Evolutionary conservation across 2,329 filamentous ascomycete species (phyloP).

Genomic region (Alternaria burnsii): DNA sequence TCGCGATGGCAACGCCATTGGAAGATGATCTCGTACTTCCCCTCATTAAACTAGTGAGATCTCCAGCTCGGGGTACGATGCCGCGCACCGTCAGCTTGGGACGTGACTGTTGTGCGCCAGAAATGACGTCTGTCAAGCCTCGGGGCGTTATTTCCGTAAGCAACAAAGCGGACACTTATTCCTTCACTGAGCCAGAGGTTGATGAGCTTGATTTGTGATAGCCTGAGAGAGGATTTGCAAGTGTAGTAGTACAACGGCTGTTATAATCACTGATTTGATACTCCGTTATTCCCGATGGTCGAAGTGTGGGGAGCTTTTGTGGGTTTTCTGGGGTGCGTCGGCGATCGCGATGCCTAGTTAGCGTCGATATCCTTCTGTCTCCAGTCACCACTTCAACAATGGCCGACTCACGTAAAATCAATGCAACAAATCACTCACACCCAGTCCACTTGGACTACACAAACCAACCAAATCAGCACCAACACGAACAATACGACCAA

Average conservation of each 20-base stretch:
- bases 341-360: slow-evolving; percentile 6
- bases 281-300: background rate
- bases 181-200: background rate
- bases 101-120: slow-evolving; percentile 12
- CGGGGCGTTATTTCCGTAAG: slow-evolving; percentile 13
- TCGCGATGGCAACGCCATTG: slow-evolving; percentile 10
- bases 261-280: background rate
- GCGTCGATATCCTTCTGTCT: too few species aligned
- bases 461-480: too few species aligned
- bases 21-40: slow-evolving; percentile 12
- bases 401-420: too few species aligned
- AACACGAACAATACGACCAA: too few species aligned
- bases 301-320: slow-evolving; percentile 18
- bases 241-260: background rate
- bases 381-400: too few species aligned
- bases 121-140: slow-evolving; percentile 24
- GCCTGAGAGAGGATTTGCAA: background rate
- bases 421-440: too few species aligned
- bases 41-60: slow-evolving; percentile 17
- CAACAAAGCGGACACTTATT: background rate
- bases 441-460: too few species aligned
- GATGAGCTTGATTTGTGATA: rapidly evolving
- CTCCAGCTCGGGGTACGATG: slow-evolving; percentile 8
- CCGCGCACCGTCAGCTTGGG: slow-evolving; percentile 18
- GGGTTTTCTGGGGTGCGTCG: slow-evolving; percentile 24